phyloP scores from a whole-genome alignment of 2,329 filamentous ascomycete genomes.

The Alternaria sp. region DNA sequence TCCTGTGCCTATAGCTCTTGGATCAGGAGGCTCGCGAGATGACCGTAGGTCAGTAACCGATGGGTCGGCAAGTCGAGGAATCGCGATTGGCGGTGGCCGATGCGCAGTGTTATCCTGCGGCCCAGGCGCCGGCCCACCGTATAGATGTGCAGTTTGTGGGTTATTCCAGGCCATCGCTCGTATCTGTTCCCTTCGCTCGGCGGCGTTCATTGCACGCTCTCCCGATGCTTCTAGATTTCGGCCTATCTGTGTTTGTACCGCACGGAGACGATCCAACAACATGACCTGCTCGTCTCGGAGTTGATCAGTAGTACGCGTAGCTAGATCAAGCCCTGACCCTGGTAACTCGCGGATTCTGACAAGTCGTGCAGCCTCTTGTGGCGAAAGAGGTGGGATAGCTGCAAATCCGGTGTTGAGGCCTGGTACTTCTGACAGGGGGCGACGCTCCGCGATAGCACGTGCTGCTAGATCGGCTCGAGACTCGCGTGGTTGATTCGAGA shows the following conservation, averaged over 20 bases:
- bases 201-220: not conserved
- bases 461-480: not conserved
- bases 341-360: not conserved
- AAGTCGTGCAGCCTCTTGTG: not conserved
- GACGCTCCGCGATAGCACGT: conserved; percentile 2
- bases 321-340: not conserved
- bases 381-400: not conserved
- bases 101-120: not conserved
- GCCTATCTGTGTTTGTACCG: not conserved
- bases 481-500: not conserved
- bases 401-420: not conserved
- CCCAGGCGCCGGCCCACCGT: not conserved
- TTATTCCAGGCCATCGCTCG: not conserved
- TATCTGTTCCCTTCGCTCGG: not conserved
- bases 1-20: not conserved
- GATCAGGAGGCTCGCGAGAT: not conserved
- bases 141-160: not conserved
- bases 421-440: not conserved
- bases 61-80: not conserved
- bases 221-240: not conserved
- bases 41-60: not conserved
- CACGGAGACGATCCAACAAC: not conserved
- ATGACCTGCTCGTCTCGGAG: not conserved
- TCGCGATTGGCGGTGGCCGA: not conserved
- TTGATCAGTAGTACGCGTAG: not conserved